Evolutionary conservation across 306 rosid species (phyloP).

Genomic region (Cyamopsis tetragonoloba): DNA sequence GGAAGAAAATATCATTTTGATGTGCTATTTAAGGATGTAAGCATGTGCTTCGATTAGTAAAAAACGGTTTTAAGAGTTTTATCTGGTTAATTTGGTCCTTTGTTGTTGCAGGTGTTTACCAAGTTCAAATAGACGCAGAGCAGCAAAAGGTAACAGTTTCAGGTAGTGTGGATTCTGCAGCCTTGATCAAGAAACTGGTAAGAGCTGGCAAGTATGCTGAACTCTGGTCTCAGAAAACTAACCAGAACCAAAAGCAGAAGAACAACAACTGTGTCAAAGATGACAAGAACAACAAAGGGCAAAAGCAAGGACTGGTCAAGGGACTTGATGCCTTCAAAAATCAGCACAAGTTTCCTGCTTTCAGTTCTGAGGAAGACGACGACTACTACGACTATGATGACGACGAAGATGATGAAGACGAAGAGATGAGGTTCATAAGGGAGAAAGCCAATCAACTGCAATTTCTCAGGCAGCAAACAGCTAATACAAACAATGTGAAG

Average conservation of each 20-base stretch:
- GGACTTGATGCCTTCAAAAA: conserved; percentile 55
- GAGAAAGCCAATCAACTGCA: conserved; percentile 51
- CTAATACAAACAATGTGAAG: conserved; percentile 42
- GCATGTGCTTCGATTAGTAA: neutral
- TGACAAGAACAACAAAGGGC: conserved; percentile 51
- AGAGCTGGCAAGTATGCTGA: conserved; percentile 87
- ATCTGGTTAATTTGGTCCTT: neutral
- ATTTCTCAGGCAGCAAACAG: conserved; percentile 51
- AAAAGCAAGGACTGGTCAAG: conserved; percentile 45
- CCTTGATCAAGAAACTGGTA: conserved; percentile 66
- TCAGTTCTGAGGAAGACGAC: conserved; percentile 51
- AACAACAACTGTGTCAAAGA: conserved; percentile 51
- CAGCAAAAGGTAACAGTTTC: conserved; percentile 84
- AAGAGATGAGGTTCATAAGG: conserved; percentile 42
- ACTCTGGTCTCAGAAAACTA: conserved; percentile 61
- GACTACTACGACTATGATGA: conserved; percentile 41
- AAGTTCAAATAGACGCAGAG: conserved; percentile 70
- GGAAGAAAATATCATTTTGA: neutral
- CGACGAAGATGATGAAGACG: conserved; percentile 40
- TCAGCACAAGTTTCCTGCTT: conserved; percentile 49
- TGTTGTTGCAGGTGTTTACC: conserved; percentile 65
- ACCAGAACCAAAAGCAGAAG: conserved; percentile 62
- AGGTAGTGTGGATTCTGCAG: conserved; percentile 67
- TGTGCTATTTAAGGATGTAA: neutral
- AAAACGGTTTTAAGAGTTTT: no score